Base-by-base conservation (phyloP, 306 rosid genomes). In the Lathyrus tuberosus region DNA sequence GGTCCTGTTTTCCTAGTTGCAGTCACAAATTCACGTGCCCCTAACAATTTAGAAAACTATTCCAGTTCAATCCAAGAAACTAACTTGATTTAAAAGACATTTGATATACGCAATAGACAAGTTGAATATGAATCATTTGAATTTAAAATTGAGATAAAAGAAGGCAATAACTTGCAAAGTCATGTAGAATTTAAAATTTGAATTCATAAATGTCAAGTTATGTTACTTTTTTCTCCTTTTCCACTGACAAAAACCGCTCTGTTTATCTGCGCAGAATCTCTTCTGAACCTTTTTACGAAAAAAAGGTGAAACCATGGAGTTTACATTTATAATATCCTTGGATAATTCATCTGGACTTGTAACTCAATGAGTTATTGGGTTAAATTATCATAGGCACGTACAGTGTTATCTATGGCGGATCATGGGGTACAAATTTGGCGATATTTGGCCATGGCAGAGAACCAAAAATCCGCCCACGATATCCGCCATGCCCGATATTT, bases 1-100 rank as follows among this genome's bases (percentile, higher is more conserved):
- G 86, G 87, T 67, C 88, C 92, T 38, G 96, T 86, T 79, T 87
- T 84, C 68, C 96, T 86, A 42, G 84, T 79, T 59, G 81, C 83
- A 69, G 63, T 73, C 22, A 87, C 96, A 67, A 78, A 86, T 60
- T 91, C 96, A 49, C 95, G 96, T 58, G 91, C 89, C 63, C 95
- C 99, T 94, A 79, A 57, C 56, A 73, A 71, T 44, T 53, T 38
- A 49, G 49, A 67, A 52, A 66, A 58, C 24, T 9, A 64, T 49
- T 71, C 60, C 66, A 70, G 53, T 5, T 75, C 76, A 80, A 17
- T 46, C 44, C 53, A 46, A 58, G 44, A 20, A 10, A 38, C 16
- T 41, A 38, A 56, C 15, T 33, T 52, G 66, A 65, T 10, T 24
- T 63, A 51, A 38, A 37, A 64, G 43, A 64, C 30, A 30, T 56